phyloP scores from a whole-genome alignment of 306 rosid species.

The Amphicarpaea edgeworthii region DNA sequence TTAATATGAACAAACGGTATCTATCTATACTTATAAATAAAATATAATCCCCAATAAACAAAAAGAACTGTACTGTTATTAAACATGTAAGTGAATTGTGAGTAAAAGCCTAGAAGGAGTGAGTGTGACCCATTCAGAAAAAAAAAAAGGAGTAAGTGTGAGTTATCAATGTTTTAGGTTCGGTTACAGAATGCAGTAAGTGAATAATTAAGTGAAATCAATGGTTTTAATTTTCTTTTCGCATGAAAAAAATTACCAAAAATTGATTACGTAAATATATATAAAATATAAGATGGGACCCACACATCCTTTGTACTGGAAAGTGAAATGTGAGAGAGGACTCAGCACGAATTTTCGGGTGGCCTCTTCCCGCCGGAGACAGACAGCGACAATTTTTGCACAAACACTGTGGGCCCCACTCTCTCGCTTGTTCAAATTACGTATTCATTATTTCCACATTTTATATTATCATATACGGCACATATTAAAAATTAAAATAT shows the following conservation, averaged over 20 bases:
- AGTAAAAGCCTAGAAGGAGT: no score
- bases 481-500: not conserved
- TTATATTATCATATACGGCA: not conserved
- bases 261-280: not conserved
- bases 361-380: slow-evolving; percentile 55
- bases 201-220: not conserved
- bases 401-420: slow-evolving; percentile 39
- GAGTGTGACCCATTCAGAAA: no score
- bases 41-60: not conserved
- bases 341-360: slow-evolving; percentile 35
- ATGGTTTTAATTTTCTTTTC: not conserved
- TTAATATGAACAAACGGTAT: not conserved
- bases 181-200: not conserved
- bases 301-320: slow-evolving; percentile 15
- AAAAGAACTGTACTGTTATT: no score
- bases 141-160: no score
- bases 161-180: not conserved
- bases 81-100: no score
- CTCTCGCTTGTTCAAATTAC: slow-evolving; percentile 29
- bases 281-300: slow-evolving; percentile 17
- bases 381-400: slow-evolving; percentile 37
- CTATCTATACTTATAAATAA: not conserved
- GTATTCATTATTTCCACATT: slow-evolving; percentile 24
- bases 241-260: not conserved
- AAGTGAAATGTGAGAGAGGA: slow-evolving; percentile 25